Percentiles rank a stretch among this genome's conserved stretches.
Evolutionary conservation across 2,329 filamentous ascomycete species (phyloP).

Genomic region (Clarireedia sp.): DNA sequence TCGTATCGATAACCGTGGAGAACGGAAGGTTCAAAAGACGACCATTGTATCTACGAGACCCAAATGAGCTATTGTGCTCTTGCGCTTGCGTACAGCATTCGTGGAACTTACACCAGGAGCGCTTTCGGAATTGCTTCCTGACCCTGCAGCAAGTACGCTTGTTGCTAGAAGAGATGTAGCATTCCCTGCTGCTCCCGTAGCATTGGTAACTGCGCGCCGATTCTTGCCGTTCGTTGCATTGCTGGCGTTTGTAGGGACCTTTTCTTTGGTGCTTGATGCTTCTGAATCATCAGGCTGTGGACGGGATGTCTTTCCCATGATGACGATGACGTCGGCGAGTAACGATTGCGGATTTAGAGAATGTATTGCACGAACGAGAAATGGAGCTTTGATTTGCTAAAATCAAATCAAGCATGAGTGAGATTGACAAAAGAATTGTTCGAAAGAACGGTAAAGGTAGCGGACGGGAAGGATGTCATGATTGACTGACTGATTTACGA

Average conservation of each 20-base stretch:
- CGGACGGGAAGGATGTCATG: no score
- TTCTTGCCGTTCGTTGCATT: slow-evolving; percentile 25
- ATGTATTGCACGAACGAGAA: no score
- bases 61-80: slow-evolving; percentile 1
- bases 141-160: slow-evolving; percentile 3
- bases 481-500: no score
- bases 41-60: slow-evolving; percentile 51
- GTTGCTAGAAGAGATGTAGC: slow-evolving; percentile 19
- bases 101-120: slow-evolving; percentile 23
- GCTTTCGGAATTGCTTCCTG: slow-evolving; percentile 15
- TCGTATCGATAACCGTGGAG: slow-evolving; percentile 70
- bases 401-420: no score
- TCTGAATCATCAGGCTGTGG: slow-evolving; percentile 31
- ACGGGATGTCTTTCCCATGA: slow-evolving; percentile 18
- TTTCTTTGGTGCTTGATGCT: slow-evolving; percentile 31
- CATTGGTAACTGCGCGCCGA: slow-evolving; percentile 21
- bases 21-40: slow-evolving; percentile 55
- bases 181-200: slow-evolving; percentile 20
- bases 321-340: background rate
- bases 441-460: no score
- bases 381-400: no score
- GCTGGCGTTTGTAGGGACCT: slow-evolving; percentile 16
- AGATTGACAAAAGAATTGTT: no score
- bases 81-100: background rate
- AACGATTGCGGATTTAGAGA: background rate